Evolutionary conservation across 176 grass and related monocot genomes (phyloP), one percentile per base, ranked within the genome.

Genomic region (Aegilops longissima): DNA sequence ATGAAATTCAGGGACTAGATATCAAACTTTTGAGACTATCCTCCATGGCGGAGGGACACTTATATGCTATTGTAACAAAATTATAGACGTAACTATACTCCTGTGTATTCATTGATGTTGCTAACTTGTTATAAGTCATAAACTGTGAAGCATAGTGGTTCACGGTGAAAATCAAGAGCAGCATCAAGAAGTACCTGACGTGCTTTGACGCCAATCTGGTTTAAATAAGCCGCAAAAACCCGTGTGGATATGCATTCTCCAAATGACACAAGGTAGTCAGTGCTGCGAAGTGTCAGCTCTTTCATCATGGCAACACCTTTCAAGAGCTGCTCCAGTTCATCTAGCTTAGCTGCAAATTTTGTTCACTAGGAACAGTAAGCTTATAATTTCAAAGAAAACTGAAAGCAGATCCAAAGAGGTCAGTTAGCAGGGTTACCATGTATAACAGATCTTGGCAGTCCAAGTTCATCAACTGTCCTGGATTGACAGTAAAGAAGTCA

Each of bases 231-330:
- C 63, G 94, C 80, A 75, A 99, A 99, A 92, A 97, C 87, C 13
- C 94, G 70, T 61, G 94, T 99, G 78, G 92, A 97, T 92, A 97
- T 94, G 83, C 97, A 96, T 88, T 99, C 94, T 61, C 97, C 97
- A 76, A 99, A 97, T 79, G 92, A 99, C 85, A 99, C 91, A 54
- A 97, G 75, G 78, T 99, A 97, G 69, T 97, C 97, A 71, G 87
- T 94, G 78, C 92, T 94, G 12, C 89, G 84, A 81, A 86, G 97
- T 9, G 94, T 99, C 83, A 97, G 77, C 74, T 99, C 97, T 94
- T 99, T 99, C 97, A 97, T 99, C 90, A 99, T 97, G 42, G 97
- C 92, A 66, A 99, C 93, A 64, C 90, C 91, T 87, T 95, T 97
- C 85, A 99, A 85, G 78, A 99, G 94, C 74, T 99, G 94, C 69